Evolutionary conservation across 1,284 basidiomycete species (phyloP), one percentile per base, ranked within the genome.

Genomic region (Rhodotorula sp.): DNA sequence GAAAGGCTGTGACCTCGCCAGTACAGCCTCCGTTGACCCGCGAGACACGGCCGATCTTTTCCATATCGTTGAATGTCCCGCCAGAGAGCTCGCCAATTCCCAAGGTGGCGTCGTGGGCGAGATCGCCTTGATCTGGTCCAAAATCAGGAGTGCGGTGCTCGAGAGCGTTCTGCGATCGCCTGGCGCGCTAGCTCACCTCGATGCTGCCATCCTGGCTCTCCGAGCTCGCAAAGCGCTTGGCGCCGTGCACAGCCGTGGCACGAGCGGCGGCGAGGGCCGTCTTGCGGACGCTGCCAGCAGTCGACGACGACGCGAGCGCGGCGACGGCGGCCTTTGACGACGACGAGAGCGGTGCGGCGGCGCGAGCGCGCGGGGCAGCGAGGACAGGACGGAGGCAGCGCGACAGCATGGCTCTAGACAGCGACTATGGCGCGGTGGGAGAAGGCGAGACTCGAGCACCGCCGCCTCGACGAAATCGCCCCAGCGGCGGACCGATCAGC

Each of bases 141-240:
- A 18, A 19, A 43, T 21, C 18, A 8, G 10, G 38, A n/a, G 14
- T 4, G 15, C 15, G n/a, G 19, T 28, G 31, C 49, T 62, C 58
- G 43, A 47, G 58, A 23, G 26, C 15, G n/a, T 45, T 12, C n/a
- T 21, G 19, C 31, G 34, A 26, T 50, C 23, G 38, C 55, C 2
- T 14, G 14, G 21, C 43, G 16, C 8, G 19, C 5, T 14, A 5
- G 57, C 73, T 70, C 47, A 75, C 73, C 60, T 75, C 70, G 56
- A 70, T 58, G 48, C 55, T 62, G 15, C 73, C 73, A 67, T 75
- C 71, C 64, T 54, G 48, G 55, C 61, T 60, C 55, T 74, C 67
- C 34, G 60, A 63, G 64, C 72, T 73, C 2, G 72, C 72, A 16
- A 47, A 62, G 45, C 72, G 66, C 47, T 55, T 58, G n/a, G 64